Evolutionary conservation across 306 rosid genomes (phyloP).

Genomic region (Mimosa bimucronata): DNA sequence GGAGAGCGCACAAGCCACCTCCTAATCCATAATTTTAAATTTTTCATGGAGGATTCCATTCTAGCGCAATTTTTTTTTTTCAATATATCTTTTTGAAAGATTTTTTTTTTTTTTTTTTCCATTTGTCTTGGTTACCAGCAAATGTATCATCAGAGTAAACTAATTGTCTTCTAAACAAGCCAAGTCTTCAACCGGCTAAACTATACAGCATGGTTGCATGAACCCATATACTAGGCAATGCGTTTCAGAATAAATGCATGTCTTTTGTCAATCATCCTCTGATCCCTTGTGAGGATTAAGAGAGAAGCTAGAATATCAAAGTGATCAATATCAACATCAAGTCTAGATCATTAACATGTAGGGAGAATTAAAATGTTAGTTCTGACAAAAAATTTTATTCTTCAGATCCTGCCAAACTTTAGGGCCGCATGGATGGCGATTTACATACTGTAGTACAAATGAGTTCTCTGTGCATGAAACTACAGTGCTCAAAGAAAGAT

Average conservation of each 20-base stretch:
- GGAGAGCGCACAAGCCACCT: too few relatives aligned
- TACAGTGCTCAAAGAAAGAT: constrained; percentile 67
- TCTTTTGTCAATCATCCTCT: constrained; percentile 29
- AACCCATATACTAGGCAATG: not conserved
- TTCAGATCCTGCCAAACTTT: constrained; percentile 68
- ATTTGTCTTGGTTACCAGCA: not conserved
- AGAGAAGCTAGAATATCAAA: constrained; percentile 7
- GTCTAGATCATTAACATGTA: constrained; percentile 5
- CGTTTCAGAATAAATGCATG: constrained; percentile 5
- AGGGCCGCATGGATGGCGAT: constrained; percentile 69
- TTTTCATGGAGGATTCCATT: too few relatives aligned
- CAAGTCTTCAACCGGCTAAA: constrained; percentile 34
- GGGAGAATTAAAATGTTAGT: not conserved
- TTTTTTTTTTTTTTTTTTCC: too few relatives aligned
- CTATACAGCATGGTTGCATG: not conserved
- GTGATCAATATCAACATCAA: not conserved
- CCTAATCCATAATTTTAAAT: too few relatives aligned
- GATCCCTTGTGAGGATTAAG: not conserved
- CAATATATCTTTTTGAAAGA: too few relatives aligned
- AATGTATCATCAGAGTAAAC: not conserved
- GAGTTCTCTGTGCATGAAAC: constrained; percentile 53
- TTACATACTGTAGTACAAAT: constrained; percentile 52
- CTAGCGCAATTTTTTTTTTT: too few relatives aligned
- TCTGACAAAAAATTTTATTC: constrained; percentile 40
- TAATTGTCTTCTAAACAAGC: not conserved